These are phyloP conservation scores for Taiozyma sp. DNA, from an alignment of 1,139 yeast species.

Conservation along the genomic window DNA sequence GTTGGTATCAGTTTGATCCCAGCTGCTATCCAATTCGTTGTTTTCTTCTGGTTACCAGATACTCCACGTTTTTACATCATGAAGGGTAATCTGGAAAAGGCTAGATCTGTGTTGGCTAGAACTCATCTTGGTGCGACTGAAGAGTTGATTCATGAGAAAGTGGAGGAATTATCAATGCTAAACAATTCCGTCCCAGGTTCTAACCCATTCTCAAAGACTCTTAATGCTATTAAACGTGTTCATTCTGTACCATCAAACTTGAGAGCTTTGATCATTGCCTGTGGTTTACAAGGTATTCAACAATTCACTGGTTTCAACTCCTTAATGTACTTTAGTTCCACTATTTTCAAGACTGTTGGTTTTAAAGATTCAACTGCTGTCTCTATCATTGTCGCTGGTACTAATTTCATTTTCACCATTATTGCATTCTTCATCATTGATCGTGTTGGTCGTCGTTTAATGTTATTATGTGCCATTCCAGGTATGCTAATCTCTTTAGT, in stretches of 20 bases:
- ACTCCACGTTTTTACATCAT: slow-evolving; percentile 87
- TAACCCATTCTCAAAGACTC: slow-evolving; percentile 45
- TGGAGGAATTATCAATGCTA: slow-evolving; percentile 44
- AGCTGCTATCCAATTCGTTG: slow-evolving; percentile 66
- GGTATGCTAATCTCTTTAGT: slow-evolving; percentile 75
- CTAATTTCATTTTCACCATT: slow-evolving; percentile 81
- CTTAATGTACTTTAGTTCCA: slow-evolving; percentile 87
- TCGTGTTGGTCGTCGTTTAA: slow-evolving; percentile 76
- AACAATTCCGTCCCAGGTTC: slow-evolving; percentile 56
- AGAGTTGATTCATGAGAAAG: slow-evolving; percentile 49
- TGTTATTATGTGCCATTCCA: slow-evolving; percentile 69
- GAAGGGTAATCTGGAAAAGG: slow-evolving; percentile 58
- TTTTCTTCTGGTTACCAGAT: slow-evolving; percentile 86
- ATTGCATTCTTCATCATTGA: slow-evolving; percentile 83
- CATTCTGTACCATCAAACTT: slow-evolving; percentile 76
- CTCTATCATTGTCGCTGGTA: slow-evolving; percentile 88
- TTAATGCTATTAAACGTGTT: slow-evolving; percentile 61
- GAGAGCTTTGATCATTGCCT: slow-evolving; percentile 81
- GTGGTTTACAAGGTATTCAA: slow-evolving; percentile 92
- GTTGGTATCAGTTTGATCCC: slow-evolving; percentile 91
- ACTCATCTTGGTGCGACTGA: slow-evolving; percentile 54
- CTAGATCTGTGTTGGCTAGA: slow-evolving; percentile 56
- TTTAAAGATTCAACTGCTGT: slow-evolving; percentile 85
- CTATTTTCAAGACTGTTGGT: slow-evolving; percentile 85
- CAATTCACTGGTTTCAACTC: slow-evolving; percentile 96